Conservation (phyloP, 2,329 filamentous ascomycete species). For the Blumeria hordei region DNA sequence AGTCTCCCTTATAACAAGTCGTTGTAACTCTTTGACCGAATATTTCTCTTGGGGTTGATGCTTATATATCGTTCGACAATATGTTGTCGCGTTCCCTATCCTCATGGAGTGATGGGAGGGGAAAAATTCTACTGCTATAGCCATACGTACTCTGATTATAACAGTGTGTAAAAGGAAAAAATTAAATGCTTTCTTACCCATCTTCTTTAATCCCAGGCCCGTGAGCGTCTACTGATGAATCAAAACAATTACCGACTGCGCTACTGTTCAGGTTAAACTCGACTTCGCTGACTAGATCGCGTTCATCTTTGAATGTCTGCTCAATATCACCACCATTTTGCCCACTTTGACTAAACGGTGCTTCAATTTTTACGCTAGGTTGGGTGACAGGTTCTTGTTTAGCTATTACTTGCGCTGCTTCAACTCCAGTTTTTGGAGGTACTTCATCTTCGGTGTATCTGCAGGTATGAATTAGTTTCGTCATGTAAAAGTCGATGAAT, state of each 20-base stretch:
- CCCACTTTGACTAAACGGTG: conserved; percentile 11
- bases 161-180: conserved; percentile 4
- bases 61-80: too few relatives aligned
- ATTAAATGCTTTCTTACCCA: conserved; percentile 41
- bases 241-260: conserved; percentile 17
- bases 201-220: conserved; percentile 69
- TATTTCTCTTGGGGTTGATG: too few relatives aligned
- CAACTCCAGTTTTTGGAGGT: conserved; percentile 17
- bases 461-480: not conserved
- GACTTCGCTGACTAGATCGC: conserved; percentile 31
- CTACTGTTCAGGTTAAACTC: conserved; percentile 26
- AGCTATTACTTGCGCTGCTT: not conserved
- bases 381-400: conserved; percentile 11
- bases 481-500: not conserved
- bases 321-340: conserved; percentile 19
- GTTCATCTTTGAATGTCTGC: conserved; percentile 20
- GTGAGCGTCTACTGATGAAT: conserved; percentile 16
- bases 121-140: not conserved
- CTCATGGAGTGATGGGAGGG: not conserved
- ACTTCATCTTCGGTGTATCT: conserved; percentile 47
- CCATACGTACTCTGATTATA: not conserved
- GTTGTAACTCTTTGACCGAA: too few relatives aligned
- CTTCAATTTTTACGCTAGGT: conserved; percentile 10
- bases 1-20: too few relatives aligned
- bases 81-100: too few relatives aligned